Evolutionary conservation across 177 flowering plant genomes (phyloP).

Genomic region (Vitis hybrid): DNA sequence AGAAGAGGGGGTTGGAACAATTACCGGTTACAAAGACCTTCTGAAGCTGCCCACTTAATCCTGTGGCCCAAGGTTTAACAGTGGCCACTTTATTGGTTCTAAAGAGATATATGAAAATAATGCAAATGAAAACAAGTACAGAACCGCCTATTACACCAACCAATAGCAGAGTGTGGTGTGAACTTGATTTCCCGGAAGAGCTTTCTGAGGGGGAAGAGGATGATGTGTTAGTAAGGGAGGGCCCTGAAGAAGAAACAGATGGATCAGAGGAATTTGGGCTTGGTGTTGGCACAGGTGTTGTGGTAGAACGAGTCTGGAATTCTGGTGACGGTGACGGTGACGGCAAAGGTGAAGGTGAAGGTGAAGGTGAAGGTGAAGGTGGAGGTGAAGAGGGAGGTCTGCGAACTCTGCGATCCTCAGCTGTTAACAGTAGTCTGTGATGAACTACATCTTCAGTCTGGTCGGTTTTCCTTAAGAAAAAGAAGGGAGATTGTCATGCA

Average conservation of each 20-base stretch:
- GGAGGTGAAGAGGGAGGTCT: conserved; percentile 14
- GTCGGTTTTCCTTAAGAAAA: conserved; percentile 20
- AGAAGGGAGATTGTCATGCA: not conserved
- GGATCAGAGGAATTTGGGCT: not conserved
- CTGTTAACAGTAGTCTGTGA: conserved; percentile 26
- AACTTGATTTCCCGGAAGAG: not conserved
- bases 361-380: conserved; percentile 20
- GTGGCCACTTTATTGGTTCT: conserved; percentile 31
- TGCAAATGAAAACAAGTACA: conserved; percentile 11
- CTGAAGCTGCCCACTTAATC: conserved; percentile 67
- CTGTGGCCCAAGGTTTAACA: conserved; percentile 69
- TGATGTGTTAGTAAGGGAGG: not conserved
- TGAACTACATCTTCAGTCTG: conserved; percentile 14
- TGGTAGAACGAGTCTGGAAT: conserved; percentile 5
- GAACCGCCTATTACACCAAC: conserved; percentile 37
- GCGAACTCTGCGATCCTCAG: conserved; percentile 3
- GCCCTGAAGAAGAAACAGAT: conserved; percentile 9
- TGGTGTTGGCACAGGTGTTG: not conserved
- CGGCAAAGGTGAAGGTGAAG: conserved; percentile 8
- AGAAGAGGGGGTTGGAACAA: not conserved
- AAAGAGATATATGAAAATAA: conserved; percentile 25
- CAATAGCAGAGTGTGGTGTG: conserved; percentile 11
- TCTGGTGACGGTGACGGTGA: conserved; percentile 8
- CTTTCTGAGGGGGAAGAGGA: conserved; percentile 1
- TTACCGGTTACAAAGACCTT: conserved; percentile 63